A percentile compares a stretch with the other conserved stretches of the same genome.
Evolutionary conservation across 2,329 filamentous ascomycete species (phyloP).

Genomic region (Fusarium hostae): DNA sequence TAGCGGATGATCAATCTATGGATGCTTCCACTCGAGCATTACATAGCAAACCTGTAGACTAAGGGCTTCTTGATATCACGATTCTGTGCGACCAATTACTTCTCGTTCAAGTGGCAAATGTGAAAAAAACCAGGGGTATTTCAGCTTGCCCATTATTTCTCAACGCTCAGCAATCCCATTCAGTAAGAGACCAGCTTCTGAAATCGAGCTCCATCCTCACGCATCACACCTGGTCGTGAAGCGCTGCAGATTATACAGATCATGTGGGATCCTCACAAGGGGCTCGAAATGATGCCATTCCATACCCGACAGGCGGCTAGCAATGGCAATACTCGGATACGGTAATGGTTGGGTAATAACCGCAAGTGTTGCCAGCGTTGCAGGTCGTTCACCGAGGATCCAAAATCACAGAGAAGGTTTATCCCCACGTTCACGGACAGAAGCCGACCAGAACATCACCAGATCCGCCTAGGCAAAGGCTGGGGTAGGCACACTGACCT

Average conservation of each 20-base stretch:
- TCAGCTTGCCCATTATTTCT: not conserved
- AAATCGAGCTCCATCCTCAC: conserved; percentile 10
- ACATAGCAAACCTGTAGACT: not conserved
- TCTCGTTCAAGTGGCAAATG: not conserved
- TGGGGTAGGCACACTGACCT: conserved; percentile 12
- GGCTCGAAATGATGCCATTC: conserved; percentile 11
- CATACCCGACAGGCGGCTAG: conserved; percentile 38
- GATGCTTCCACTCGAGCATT: not conserved
- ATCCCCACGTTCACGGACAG: conserved; percentile 23
- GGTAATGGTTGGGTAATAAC: conserved; percentile 36
- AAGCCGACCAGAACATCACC: conserved; percentile 30
- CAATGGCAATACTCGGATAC: conserved; percentile 42
- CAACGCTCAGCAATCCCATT: not conserved
- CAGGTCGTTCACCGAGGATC: conserved; percentile 15
- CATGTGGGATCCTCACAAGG: conserved; percentile 36
- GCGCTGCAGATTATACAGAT: conserved; percentile 38
- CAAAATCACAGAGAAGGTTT: not conserved
- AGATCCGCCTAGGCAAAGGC: conserved; percentile 9
- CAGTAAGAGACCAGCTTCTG: not conserved
- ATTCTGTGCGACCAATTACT: not conserved
- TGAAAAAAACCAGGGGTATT: not conserved
- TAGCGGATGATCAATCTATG: not conserved
- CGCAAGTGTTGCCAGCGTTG: conserved; percentile 18
- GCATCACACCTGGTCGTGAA: conserved; percentile 23
- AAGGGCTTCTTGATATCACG: not conserved